Base-by-base conservation (phyloP, 2,329 filamentous ascomycete genomes). In the Ramularia endophylla region DNA sequence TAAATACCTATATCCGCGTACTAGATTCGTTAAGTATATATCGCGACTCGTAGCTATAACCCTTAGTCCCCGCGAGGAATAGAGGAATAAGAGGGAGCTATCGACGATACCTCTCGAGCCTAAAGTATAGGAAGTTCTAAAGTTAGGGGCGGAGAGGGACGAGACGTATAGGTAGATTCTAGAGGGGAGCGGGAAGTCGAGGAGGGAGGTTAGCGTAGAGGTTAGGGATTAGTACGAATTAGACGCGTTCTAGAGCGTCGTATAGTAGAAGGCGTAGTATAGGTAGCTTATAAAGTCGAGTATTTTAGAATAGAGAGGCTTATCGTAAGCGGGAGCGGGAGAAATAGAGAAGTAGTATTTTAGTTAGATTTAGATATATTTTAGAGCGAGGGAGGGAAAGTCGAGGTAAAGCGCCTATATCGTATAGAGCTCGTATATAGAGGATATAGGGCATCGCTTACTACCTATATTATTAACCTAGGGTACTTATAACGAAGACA, bases 221-320 rank as follows among this genome's bases (percentile, higher is more conserved):
- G 88, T 95, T 58, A 95, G 72, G 52, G 83, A 80, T 54, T 86
- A 82, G 69, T 95, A 95, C 46, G 86, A 92, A 66, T 94, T 95
- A 71, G 95, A 87, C 59, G 80, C 76, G 62, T 89, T 86, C 89
- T 90, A 95, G 63, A 83, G 78, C 33, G 88, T 89, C 42, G 85
- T 83, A 62, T 85, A 76, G 65, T 87, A 86, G 69, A 95, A 95
- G 58, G 87, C 85, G 68, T 84, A 78, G 68, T 94, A 87, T 71
- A 95, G 83, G 72, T 94, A 90, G 69, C 94, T 88, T 86, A 95
- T 94, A 72, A 95, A 95, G 68, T 89, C 84, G 70, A 92, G 81
- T 90, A 95, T 95, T 17, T n/a, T 32, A n/a, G n/a, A n/a, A n/a
- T n/a, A n/a, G n/a, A n/a, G n/a, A n/a, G n/a, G n/a, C n/a, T n/a